Conservation (phyloP, 2,329 filamentous ascomycete genomes). For the Teratosphaeria destructans region DNA sequence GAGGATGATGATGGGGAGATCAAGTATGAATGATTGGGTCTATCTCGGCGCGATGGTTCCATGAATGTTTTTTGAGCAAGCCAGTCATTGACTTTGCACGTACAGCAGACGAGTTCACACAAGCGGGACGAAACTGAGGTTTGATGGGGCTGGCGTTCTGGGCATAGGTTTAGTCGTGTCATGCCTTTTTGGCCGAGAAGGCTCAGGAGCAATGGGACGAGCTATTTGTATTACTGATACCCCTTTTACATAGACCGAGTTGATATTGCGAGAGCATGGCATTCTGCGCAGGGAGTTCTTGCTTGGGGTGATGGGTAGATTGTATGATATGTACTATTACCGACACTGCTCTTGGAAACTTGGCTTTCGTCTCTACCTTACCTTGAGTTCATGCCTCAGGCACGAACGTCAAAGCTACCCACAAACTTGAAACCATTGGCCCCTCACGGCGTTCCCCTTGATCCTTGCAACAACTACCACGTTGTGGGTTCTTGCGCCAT, state of each 20-base stretch:
- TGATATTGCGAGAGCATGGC: not conserved
- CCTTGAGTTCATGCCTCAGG: not conserved
- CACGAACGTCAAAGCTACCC: not conserved
- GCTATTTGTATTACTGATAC: not conserved
- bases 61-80: not conserved
- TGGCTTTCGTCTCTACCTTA: not conserved
- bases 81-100: not conserved
- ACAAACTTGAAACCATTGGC: too few relatives aligned
- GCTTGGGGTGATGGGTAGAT: not conserved
- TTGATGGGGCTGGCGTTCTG: too few relatives aligned
- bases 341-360: not conserved
- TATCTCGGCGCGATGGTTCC: too few relatives aligned
- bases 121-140: too few relatives aligned
- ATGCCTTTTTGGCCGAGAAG: not conserved
- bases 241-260: not conserved
- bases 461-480: not conserved
- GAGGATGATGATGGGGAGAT: slow-evolving; percentile 13
- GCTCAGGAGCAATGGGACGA: not conserved
- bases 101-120: not conserved
- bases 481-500: not conserved
- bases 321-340: not conserved
- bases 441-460: not conserved
- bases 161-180: not conserved
- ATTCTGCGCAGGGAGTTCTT: not conserved
- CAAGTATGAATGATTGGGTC: slow-evolving; percentile 5